A percentile compares a stretch with the other conserved stretches of the same genome.
phyloP scores from a whole-genome alignment of 2,329 filamentous ascomycete species.

The Chalara sp. region DNA sequence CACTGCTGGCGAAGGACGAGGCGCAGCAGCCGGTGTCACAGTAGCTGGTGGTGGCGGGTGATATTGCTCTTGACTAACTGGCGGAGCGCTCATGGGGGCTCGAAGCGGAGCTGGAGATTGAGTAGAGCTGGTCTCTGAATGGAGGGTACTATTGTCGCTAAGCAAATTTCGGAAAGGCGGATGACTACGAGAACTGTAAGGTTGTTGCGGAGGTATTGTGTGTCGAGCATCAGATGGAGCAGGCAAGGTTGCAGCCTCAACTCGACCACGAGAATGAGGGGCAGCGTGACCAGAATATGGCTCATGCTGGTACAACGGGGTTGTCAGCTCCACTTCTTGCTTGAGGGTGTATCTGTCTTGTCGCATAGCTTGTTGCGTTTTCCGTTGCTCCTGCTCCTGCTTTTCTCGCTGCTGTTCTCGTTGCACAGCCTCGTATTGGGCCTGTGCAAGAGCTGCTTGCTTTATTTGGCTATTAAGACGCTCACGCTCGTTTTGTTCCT shows the following conservation, averaged over 20 bases:
- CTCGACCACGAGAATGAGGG: constrained; percentile 3
- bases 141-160: constrained; percentile 15
- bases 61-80: constrained; percentile 19
- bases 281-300: constrained; percentile 12
- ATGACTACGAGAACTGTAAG: constrained; percentile 20
- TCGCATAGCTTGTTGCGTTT: constrained; percentile 8
- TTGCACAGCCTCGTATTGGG: constrained; percentile 2
- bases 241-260: constrained; percentile 14
- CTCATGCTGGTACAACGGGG: constrained; percentile 27
- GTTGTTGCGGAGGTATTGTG: constrained; percentile 15
- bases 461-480: background rate
- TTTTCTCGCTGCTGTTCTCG: constrained; percentile 8
- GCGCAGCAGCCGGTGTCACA: constrained; percentile 32
- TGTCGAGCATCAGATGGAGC: constrained; percentile 16
- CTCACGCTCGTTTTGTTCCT: background rate
- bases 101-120: constrained; percentile 19
- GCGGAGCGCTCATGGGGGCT: constrained; percentile 20
- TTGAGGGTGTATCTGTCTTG: constrained; percentile 22
- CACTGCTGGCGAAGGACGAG: constrained; percentile 36
- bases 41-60: constrained; percentile 14
- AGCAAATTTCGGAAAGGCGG: constrained; percentile 18
- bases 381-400: constrained; percentile 5
- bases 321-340: constrained; percentile 26
- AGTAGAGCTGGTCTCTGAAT: constrained; percentile 17
- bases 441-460: constrained; percentile 11